Evolutionary conservation across 2,329 filamentous ascomycete species (phyloP).

Genomic region (Alternaria triticimaculans): DNA sequence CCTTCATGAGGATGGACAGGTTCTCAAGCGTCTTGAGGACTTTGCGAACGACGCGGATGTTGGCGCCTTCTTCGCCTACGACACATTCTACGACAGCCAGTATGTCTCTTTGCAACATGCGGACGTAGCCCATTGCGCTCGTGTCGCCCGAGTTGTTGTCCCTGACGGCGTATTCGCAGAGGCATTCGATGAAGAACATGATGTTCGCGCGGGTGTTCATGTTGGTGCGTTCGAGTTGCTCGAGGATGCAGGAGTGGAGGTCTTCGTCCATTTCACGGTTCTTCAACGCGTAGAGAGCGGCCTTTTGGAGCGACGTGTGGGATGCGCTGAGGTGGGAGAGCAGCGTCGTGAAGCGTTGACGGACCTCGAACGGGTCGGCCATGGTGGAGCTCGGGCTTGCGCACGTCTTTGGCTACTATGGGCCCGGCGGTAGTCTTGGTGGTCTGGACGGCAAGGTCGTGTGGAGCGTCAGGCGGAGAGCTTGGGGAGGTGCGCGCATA

Average conservation of each 20-base stretch:
- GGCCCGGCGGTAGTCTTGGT: background rate
- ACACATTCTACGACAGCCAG: constrained; percentile 90
- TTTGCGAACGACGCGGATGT: constrained; percentile 88
- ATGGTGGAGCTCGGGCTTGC: constrained; percentile 48
- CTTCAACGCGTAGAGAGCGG: constrained; percentile 92
- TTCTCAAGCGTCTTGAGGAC: constrained; percentile 74
- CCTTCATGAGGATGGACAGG: constrained; percentile 74
- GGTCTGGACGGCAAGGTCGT: background rate
- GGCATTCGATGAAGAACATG: constrained; percentile 97
- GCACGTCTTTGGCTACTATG: background rate
- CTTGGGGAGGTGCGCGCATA: constrained; percentile 23
- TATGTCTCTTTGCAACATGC: constrained; percentile 95
- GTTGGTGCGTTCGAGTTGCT: constrained; percentile 91
- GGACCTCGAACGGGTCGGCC: constrained; percentile 95
- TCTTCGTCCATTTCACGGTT: constrained; percentile 96
- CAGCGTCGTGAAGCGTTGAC: constrained; percentile 92
- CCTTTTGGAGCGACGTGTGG: constrained; percentile 86
- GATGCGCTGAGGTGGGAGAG: constrained; percentile 91
- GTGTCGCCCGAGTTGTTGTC: constrained; percentile 71
- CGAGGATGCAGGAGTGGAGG: constrained; percentile 93
- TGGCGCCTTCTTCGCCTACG: constrained; percentile 86
- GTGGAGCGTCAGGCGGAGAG: constrained; percentile 7
- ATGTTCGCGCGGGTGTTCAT: constrained; percentile 99
- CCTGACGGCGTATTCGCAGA: constrained; percentile 83
- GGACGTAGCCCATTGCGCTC: constrained; percentile 79